Conservation (phyloP, 2,329 filamentous ascomycete genomes). For the Magnaporthiopsis rhizophila region DNA sequence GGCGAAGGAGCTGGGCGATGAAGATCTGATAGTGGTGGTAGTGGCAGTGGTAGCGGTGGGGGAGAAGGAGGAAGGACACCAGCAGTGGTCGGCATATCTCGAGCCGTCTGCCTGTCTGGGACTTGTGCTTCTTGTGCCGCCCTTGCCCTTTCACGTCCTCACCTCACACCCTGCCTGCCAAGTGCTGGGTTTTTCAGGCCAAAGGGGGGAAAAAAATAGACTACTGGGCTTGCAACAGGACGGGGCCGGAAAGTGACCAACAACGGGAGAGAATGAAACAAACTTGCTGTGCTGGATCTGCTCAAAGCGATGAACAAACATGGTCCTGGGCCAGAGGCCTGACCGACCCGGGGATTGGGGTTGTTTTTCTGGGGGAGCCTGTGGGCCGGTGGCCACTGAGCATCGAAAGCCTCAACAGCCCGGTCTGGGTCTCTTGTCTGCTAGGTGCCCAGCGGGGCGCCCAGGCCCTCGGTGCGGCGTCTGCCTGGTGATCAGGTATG, state of each 20-base stretch:
- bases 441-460: too few species aligned
- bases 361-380: neutral
- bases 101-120: neutral
- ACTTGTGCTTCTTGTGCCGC: neutral
- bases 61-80: neutral
- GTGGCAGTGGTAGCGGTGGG: neutral
- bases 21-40: neutral
- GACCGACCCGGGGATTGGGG: neutral
- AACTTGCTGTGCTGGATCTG: neutral
- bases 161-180: too few species aligned
- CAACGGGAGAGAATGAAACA: neutral
- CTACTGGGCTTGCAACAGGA: too few species aligned
- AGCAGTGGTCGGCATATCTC: neutral
- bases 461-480: neutral
- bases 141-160: neutral
- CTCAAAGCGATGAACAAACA: neutral
- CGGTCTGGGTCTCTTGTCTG: neutral
- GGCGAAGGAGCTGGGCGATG: too few species aligned
- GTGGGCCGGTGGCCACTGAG: neutral
- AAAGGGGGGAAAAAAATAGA: too few species aligned
- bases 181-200: too few species aligned
- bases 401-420: neutral
- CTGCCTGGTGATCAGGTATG: neutral
- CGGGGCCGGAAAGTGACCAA: too few species aligned
- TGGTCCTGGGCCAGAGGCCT: too few species aligned